Evolutionary conservation across 139 green algal genomes (phyloP).

Genomic region (Nannochloris sp.): DNA sequence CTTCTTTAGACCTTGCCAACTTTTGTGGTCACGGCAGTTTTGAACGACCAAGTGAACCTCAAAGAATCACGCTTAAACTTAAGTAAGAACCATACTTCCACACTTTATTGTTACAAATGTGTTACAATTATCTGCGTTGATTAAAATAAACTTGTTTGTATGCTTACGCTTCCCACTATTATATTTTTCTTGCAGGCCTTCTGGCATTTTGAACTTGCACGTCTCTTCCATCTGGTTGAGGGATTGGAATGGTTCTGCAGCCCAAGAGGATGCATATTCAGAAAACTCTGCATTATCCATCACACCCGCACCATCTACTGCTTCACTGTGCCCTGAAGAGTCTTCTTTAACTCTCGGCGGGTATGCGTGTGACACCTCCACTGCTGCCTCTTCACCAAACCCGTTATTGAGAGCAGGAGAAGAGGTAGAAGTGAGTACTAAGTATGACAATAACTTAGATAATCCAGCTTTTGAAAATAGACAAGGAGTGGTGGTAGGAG

Average conservation of each 20-base stretch:
- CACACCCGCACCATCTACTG: not conserved
- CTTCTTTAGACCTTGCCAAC: not conserved
- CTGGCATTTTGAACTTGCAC: not conserved
- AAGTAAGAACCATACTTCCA: not conserved
- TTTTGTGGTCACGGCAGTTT: not conserved
- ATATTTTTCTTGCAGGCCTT: not conserved
- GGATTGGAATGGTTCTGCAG: not conserved
- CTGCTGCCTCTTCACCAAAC: not conserved
- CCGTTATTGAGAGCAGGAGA: not conserved
- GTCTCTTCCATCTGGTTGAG: not conserved
- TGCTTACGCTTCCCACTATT: no score
- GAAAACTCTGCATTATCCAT: not conserved
- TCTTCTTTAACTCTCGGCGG: not conserved
- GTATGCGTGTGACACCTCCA: not conserved
- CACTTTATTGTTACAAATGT: no score
- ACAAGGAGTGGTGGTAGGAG: no score
- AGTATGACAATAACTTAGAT: not conserved
- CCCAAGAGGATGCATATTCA: not conserved
- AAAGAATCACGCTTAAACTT: not conserved
- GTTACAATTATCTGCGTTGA: no score
- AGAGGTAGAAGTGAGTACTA: not conserved
- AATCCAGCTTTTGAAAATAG: no score
- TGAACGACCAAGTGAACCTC: not conserved
- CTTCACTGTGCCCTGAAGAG: not conserved
- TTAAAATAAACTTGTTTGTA: no score